Evolutionary conservation across 108 stramenopile species (phyloP).

Genomic region (Skeletonema costatum): DNA sequence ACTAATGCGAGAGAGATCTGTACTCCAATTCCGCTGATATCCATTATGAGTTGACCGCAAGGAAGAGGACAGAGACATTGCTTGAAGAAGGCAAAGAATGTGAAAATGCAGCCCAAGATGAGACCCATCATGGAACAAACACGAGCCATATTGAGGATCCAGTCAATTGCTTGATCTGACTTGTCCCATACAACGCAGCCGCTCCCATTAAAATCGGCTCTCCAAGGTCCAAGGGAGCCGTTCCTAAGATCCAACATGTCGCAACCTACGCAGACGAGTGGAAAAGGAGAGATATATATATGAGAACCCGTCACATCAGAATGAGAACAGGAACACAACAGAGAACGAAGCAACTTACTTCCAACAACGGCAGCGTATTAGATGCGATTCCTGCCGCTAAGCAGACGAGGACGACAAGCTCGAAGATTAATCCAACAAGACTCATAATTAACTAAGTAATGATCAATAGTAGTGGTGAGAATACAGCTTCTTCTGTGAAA

Average conservation of each 20-base stretch:
- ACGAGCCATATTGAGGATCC: background rate
- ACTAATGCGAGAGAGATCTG: constrained; percentile 28
- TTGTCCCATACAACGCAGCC: background rate
- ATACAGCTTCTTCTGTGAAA: background rate
- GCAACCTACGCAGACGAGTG: background rate
- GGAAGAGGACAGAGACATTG: constrained; percentile 40
- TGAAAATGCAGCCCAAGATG: constrained; percentile 24
- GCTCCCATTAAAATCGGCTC: background rate
- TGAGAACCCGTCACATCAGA: background rate
- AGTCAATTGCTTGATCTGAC: background rate
- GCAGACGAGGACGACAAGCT: constrained; percentile 19
- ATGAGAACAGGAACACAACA: background rate
- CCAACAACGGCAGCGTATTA: constrained; percentile 3
- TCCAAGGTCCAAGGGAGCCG: background rate
- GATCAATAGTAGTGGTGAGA: background rate
- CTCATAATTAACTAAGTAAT: constrained; percentile 4
- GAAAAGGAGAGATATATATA: background rate
- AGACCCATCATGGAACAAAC: constrained; percentile 8
- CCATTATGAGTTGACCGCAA: constrained; percentile 20
- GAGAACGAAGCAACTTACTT: background rate
- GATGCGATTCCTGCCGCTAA: constrained; percentile 8
- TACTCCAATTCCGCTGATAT: constrained; percentile 3
- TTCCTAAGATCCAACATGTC: background rate
- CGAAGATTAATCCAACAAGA: constrained; percentile 19
- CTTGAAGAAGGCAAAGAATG: constrained; percentile 32